Evolutionary conservation across 2,329 filamentous ascomycete genomes (phyloP).

Genomic region (Fusarium burgessii): DNA sequence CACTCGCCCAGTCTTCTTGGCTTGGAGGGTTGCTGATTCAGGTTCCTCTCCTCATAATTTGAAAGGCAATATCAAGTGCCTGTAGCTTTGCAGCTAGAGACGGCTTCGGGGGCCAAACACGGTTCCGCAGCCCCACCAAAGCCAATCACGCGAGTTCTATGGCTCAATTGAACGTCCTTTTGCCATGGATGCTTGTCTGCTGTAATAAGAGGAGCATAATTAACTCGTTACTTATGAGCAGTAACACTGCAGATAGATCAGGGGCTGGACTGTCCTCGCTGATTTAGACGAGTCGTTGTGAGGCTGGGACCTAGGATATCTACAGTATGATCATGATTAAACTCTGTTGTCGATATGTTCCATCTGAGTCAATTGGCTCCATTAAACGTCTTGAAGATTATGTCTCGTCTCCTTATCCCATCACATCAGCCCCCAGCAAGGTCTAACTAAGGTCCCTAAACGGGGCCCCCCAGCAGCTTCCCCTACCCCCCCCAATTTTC

Average conservation of each 20-base stretch:
- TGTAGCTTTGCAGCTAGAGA: slow-evolving; percentile 40
- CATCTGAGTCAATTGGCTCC: background rate
- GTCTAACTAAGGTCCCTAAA: slow-evolving; percentile 30
- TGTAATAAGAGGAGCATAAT: slow-evolving; percentile 25
- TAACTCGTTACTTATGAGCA: slow-evolving; percentile 4
- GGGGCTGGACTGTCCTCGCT: background rate
- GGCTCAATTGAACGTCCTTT: slow-evolving; percentile 32
- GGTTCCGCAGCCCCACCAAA: slow-evolving; percentile 32
- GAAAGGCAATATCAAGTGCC: slow-evolving; percentile 37
- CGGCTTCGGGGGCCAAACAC: slow-evolving; percentile 35
- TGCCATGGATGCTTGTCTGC: slow-evolving; percentile 23
- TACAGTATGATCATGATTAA: background rate
- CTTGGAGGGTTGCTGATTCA: slow-evolving; percentile 39
- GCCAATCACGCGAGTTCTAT: slow-evolving; percentile 31
- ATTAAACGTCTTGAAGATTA: slow-evolving; percentile 8
- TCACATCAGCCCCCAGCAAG: slow-evolving; percentile 38
- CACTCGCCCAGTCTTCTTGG: slow-evolving; percentile 10
- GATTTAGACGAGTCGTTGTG: background rate
- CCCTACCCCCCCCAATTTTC: slow-evolving; percentile 42
- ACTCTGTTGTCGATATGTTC: background rate
- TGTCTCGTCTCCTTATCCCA: slow-evolving; percentile 14
- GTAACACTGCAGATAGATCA: slow-evolving; percentile 19
- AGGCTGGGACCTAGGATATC: background rate
- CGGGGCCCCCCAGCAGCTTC: slow-evolving; percentile 34
- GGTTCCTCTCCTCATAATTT: slow-evolving; percentile 36